Base-by-base conservation (phyloP, 495 filamentous ascomycete species). In the Niebla homalea region DNA sequence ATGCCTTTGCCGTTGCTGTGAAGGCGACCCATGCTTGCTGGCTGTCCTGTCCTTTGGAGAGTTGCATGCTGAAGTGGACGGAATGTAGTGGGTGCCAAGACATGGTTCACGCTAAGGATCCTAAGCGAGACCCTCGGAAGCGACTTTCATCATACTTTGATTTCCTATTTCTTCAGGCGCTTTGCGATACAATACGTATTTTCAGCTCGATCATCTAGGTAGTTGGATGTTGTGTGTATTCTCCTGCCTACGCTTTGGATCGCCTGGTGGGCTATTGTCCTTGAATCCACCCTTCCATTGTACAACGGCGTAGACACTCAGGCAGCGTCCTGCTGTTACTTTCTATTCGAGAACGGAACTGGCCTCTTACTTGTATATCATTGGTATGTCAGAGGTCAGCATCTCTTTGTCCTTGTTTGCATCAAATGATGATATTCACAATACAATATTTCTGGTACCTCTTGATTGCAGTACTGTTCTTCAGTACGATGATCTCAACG, bases 1-100 rank as follows among this genome's bases (percentile, higher is more conserved):
- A 97, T 97, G 70, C 93, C 93, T 83, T 99, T 99, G 74, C 93
- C 92, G 64, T 94, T 96, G 78, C 78, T 84, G 85, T 99, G 93
- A 79, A 98, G 82, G 74, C 92, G 83, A 83, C 89, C 90, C 90
- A 95, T 95, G 66, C 66, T 84, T 72, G 62, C 61, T 61, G 72
- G 61, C 60, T 55, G 60, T 62, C 53, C 49, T 60, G 52, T 59
- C 54, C 20, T 12, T 29, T n/a, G 14, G 36, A 25, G 23, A 19
- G 36, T n/a, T 36, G 19, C 35, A 29, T 48, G 19, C 18, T 12
- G 19, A 40, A 36, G 49, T 25, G 18, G 36, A 35, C 19, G 23
- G 43, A 29, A 21, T 29, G 46, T 56, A 22, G 57, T 55, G 53
- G 49, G 57, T 21, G 49, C 53, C 46, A 52, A 59, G 50, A 51